Conservation (phyloP, 1,284 basidiomycete species). For the Termitomyces sp. region DNA sequence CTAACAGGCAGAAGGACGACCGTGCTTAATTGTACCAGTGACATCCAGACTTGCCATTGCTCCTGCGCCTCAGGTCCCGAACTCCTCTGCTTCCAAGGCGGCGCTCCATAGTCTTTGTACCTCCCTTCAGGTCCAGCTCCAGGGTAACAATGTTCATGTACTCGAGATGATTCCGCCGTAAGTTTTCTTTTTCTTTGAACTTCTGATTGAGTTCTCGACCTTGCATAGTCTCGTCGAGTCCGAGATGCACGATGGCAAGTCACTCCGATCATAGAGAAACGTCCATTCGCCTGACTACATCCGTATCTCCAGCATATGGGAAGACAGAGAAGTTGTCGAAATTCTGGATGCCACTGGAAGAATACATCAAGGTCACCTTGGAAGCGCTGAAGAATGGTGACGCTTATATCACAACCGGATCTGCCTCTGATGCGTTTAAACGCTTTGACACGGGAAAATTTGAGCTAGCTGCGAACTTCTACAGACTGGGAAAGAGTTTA, state of each 20-base stretch:
- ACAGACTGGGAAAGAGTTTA: constrained; percentile 3
- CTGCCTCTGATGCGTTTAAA: constrained; percentile 19
- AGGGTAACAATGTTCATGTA: constrained; percentile 47
- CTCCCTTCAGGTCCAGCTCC: constrained; percentile 44
- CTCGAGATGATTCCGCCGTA: constrained; percentile 60
- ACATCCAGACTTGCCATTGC: constrained; percentile 47
- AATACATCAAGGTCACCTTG: constrained; percentile 43
- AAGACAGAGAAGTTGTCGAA: constrained; percentile 43
- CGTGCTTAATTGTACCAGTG: constrained; percentile 47
- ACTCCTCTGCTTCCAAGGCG: constrained; percentile 59
- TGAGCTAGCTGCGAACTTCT: constrained; percentile 12
- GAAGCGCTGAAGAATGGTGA: constrained; percentile 45
- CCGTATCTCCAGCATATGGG: constrained; percentile 38
- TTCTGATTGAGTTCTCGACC: neutral
- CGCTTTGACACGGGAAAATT: constrained; percentile 24
- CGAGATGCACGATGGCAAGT: constrained; percentile 57
- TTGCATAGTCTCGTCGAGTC: constrained; percentile 51
- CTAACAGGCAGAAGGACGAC: constrained; percentile 34
- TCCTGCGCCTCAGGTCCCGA: constrained; percentile 37
- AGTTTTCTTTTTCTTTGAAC: constrained; percentile 21
- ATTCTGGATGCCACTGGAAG: constrained; percentile 55
- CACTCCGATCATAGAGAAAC: neutral
- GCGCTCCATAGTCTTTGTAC: constrained; percentile 53
- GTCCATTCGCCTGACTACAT: neutral
- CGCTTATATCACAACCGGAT: constrained; percentile 19